A percentile compares a stretch with the other conserved stretches of the same genome.
phyloP scores from a whole-genome alignment of 108 stramenopile genomes.

The Conticribra weissflogii region DNA sequence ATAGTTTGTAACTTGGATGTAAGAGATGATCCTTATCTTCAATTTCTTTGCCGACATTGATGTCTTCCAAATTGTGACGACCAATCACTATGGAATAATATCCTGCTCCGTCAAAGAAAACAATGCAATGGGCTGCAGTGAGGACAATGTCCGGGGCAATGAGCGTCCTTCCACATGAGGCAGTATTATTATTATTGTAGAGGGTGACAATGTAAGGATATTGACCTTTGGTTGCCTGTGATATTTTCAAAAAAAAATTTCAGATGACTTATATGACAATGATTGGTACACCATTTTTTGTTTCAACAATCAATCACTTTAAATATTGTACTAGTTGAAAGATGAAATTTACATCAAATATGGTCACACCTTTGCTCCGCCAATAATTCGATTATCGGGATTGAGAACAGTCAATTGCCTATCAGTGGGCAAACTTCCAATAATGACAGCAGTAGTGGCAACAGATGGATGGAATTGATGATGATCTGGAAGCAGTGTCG shows the following conservation, averaged over 20 bases:
- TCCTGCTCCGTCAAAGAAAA: not conserved
- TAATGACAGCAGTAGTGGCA: too few relatives aligned
- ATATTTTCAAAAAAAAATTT: not conserved
- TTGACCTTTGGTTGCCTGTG: not conserved
- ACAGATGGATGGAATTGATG: too few relatives aligned
- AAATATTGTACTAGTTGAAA: too few relatives aligned
- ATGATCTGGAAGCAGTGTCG: too few relatives aligned
- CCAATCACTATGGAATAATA: constrained; percentile 6
- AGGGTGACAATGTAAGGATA: constrained; percentile 19
- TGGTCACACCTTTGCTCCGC: too few relatives aligned
- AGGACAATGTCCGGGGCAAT: constrained; percentile 13
- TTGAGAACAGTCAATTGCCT: too few relatives aligned
- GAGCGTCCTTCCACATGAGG: constrained; percentile 18
- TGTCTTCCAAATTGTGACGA: constrained; percentile 6
- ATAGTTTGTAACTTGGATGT: constrained; percentile 10
- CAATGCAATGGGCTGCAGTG: constrained; percentile 20
- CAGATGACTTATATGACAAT: too few relatives aligned
- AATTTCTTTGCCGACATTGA: constrained; percentile 5
- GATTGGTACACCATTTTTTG: too few relatives aligned
- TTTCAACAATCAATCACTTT: too few relatives aligned
- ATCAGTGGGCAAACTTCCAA: too few relatives aligned
- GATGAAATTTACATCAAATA: too few relatives aligned
- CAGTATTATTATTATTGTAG: not conserved
- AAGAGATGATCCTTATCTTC: not conserved
- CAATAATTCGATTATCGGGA: too few relatives aligned